Evolutionary conservation across 2,329 filamentous ascomycete genomes (phyloP).

Genomic region (Metarhizium rileyi): DNA sequence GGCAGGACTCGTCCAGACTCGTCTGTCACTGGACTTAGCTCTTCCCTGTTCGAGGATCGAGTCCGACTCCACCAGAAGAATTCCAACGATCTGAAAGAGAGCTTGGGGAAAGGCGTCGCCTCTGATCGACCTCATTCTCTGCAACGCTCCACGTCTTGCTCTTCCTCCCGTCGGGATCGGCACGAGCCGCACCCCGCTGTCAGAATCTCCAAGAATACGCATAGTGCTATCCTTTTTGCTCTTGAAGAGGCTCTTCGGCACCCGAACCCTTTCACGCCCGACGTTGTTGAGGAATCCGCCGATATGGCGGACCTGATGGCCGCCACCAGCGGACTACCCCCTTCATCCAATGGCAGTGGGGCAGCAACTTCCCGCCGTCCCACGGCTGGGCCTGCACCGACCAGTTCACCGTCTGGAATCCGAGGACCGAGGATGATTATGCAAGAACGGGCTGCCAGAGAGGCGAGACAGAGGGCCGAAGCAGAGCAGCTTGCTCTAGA

Average conservation of each 20-base stretch:
- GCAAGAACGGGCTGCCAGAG: slow-evolving; percentile 72
- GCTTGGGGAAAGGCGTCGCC: slow-evolving; percentile 30
- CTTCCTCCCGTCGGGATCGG: slow-evolving; percentile 22
- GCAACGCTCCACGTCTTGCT: slow-evolving; percentile 15
- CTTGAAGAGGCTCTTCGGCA: slow-evolving; percentile 83
- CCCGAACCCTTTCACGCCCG: slow-evolving; percentile 73
- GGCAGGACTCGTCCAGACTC: slow-evolving; percentile 10
- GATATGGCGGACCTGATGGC: slow-evolving; percentile 75
- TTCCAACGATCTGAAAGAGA: slow-evolving; percentile 40
- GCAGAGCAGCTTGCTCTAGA: slow-evolving; percentile 46
- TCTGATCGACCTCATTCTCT: slow-evolving; percentile 17
- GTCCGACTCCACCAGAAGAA: slow-evolving; percentile 23
- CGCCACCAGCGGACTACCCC: slow-evolving; percentile 47
- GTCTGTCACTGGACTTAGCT: slow-evolving; percentile 29
- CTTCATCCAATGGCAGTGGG: slow-evolving; percentile 45
- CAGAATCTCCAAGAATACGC: slow-evolving; percentile 73
- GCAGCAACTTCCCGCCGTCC: slow-evolving; percentile 32
- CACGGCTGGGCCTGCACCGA: slow-evolving; percentile 38
- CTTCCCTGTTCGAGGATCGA: slow-evolving; percentile 21
- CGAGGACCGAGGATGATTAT: slow-evolving; percentile 85
- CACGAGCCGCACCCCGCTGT: slow-evolving; percentile 36
- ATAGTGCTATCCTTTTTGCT: slow-evolving; percentile 83
- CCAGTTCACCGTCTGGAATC: slow-evolving; percentile 55
- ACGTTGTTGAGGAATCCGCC: slow-evolving; percentile 79
- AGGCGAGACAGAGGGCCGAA: slow-evolving; percentile 60